phyloP scores from a whole-genome alignment of 768 basidiomycete genomes.

The Phlebiopsis flavidoalba region DNA sequence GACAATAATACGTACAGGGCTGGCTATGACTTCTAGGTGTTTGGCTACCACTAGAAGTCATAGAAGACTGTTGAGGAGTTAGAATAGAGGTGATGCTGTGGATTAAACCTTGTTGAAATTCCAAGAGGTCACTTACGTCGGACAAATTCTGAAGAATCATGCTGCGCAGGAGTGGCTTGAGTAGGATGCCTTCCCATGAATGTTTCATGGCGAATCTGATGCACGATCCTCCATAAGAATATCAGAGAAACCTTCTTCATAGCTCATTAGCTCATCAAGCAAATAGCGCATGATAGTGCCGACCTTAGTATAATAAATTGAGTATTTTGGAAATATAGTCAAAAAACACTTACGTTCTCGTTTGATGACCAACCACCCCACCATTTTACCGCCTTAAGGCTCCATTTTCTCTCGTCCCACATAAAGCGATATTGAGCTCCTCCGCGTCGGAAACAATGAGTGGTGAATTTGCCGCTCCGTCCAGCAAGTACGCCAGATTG shows the following conservation, averaged over 20 bases:
- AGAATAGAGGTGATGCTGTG: background rate
- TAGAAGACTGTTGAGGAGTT: background rate
- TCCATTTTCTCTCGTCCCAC: background rate
- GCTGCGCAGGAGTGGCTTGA: background rate
- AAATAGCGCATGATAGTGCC: background rate
- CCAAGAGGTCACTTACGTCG: background rate
- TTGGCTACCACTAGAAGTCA: background rate
- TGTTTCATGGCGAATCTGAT: background rate
- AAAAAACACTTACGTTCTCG: background rate
- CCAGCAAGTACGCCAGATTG: background rate
- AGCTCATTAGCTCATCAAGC: background rate
- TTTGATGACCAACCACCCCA: background rate
- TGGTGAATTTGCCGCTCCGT: background rate
- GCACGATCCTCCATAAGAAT: background rate
- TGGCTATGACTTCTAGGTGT: no score
- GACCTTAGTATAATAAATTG: background rate
- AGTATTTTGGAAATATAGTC: background rate
- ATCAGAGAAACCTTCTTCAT: background rate
- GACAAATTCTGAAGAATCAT: background rate
- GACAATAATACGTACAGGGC: no score
- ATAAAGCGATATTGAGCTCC: background rate
- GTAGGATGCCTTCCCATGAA: background rate
- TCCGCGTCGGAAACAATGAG: background rate
- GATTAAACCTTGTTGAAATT: background rate
- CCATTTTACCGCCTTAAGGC: background rate